phyloP scores from a whole-genome alignment of 2,329 filamentous ascomycete genomes.

The Xylariales sp. region DNA sequence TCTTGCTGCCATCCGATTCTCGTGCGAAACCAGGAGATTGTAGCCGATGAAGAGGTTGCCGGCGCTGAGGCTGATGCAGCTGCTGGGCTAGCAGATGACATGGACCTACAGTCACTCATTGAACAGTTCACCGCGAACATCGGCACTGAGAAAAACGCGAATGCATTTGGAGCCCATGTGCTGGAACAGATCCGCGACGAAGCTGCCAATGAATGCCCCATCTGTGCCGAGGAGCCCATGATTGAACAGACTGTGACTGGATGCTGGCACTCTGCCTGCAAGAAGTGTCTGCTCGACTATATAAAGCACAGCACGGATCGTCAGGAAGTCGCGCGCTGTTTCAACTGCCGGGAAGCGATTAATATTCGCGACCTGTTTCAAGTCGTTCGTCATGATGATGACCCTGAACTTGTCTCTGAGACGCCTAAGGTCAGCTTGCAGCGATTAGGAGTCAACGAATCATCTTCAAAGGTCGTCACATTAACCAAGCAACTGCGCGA shows the following conservation, averaged over 20 bases:
- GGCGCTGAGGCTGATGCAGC: constrained; percentile 71
- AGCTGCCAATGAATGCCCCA: constrained; percentile 82
- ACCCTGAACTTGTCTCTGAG: constrained; percentile 38
- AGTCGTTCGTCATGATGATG: constrained; percentile 74
- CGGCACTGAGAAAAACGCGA: constrained; percentile 57
- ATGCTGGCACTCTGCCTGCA: constrained; percentile 97
- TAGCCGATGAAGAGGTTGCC: constrained; percentile 84
- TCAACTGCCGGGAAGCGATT: constrained; percentile 82
- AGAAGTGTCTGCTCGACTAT: constrained; percentile 83
- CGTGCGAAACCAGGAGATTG: constrained; percentile 77
- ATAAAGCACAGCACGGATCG: constrained; percentile 82
- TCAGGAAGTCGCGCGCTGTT: constrained; percentile 73
- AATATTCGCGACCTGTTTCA: constrained; percentile 85
- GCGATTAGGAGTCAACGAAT: constrained; percentile 57
- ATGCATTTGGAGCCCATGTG: constrained; percentile 77
- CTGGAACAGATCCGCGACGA: constrained; percentile 89
- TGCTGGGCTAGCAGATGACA: constrained; percentile 84
- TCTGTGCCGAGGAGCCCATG: constrained; percentile 96
- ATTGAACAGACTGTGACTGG: constrained; percentile 88
- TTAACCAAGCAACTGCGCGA: constrained; percentile 70
- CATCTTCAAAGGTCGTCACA: constrained; percentile 83
- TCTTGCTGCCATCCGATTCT: constrained; percentile 91
- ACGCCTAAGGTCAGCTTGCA: constrained; percentile 55
- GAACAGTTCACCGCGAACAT: constrained; percentile 72
- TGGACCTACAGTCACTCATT: constrained; percentile 87